Conservation (phyloP, 805 yeast genomes). For the Hanseniaspora vineae region DNA sequence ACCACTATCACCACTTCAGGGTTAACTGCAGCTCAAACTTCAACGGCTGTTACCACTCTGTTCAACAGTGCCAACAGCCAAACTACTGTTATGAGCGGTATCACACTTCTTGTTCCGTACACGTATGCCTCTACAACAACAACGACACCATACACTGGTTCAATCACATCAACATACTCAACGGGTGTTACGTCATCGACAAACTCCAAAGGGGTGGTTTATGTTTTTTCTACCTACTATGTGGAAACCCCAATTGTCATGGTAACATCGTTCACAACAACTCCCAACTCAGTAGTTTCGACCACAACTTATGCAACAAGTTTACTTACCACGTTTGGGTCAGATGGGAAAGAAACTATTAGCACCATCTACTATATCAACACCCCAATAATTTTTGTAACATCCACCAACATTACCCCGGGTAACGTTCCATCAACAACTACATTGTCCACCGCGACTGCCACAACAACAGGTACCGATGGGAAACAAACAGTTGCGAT, state of each 20-base stretch:
- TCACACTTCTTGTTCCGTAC: neutral
- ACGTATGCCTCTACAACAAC: too few relatives aligned
- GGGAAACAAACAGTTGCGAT: slow-evolving; percentile 5
- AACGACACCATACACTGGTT: too few relatives aligned
- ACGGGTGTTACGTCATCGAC: too few relatives aligned
- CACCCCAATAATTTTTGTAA: neutral
- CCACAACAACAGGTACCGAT: slow-evolving; percentile 7
- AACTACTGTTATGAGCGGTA: neutral
- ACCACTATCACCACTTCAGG: neutral
- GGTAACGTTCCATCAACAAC: slow-evolving; percentile 1
- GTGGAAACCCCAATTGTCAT: slow-evolving; percentile 5
- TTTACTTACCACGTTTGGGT: neutral
- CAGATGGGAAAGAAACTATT: neutral
- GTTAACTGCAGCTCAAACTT: neutral
- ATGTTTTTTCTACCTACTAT: too few relatives aligned
- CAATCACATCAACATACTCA: too few relatives aligned
- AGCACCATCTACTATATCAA: neutral
- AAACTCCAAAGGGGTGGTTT: too few relatives aligned
- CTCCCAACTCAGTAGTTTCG: slow-evolving; percentile 7
- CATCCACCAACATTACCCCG: neutral
- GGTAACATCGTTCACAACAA: slow-evolving; percentile 8
- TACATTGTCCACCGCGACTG: slow-evolving; percentile 5
- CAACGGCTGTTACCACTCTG: neutral
- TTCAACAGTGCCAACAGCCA: neutral
- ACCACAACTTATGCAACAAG: neutral